Evolutionary conservation across 306 rosid genomes (phyloP), one percentile per base, ranked within the genome.

Genomic region (Vigna angularis): DNA sequence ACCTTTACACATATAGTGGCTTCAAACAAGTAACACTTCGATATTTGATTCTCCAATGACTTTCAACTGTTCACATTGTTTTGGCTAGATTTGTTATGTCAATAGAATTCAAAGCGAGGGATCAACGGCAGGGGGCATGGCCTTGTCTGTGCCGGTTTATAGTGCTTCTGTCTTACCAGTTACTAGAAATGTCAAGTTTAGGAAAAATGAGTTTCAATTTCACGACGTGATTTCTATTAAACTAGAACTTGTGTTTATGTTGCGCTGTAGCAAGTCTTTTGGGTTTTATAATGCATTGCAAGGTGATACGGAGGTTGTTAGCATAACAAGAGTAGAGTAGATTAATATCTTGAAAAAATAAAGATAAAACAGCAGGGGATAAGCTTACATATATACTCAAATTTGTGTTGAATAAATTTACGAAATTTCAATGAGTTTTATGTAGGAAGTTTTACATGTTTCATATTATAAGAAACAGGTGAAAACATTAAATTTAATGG

Each of bases 61-160:
- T 42, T 57, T 34, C n/a, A 34, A 44, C 7, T 9, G 15, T 3
- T 22, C 45, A 4, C 18, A 66, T 32, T 76, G 26, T 63, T 53
- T 30, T 10, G 51, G 51, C 76, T 70, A 5, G 51, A 63, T 7
- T 14, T 71, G 55, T 65, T 16, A 17, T 32, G 20, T 24, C 30
- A 67, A 30, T 82, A 64, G 77, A 73, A 44, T 68, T 68, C 63
- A 68, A 67, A 44, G 10, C 24, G 16, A 34, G 55, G 15, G 18
- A 62, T 12, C 74, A 13, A 47, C 65, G 55, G 62, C 34, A 0
- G 63, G 64, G 62, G 52, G 16, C 17, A 7, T 32, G 47, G 12
- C 55, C 9, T 52, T 18, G 47, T 18, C 62, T 77, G 40, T 15
- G 17, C 58, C 57, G 4, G 47, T 24, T 57, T 56, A 44, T 15